phyloP scores from a whole-genome alignment of 805 yeast genomes.

The Ogataea sp. region DNA sequence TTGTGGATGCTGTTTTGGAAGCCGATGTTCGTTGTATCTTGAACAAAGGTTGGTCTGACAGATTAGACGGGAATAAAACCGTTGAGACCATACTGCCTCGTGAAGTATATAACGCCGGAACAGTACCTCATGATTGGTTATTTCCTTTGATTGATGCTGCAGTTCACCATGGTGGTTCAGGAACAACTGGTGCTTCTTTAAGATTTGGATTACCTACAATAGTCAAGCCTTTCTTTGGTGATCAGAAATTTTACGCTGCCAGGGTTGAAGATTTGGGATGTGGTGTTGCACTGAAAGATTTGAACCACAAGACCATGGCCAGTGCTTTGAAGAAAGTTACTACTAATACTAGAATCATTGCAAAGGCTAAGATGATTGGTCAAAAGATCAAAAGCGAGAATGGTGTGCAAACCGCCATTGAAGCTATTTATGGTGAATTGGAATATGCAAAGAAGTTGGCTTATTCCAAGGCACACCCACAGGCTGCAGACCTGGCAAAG shows the following conservation, averaged over 20 bases:
- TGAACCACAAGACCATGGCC: constrained; percentile 55
- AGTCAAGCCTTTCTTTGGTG: constrained; percentile 93
- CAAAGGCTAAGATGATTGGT: constrained; percentile 59
- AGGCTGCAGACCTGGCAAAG: background rate
- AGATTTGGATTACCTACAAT: constrained; percentile 84
- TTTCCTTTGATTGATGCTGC: constrained; percentile 87
- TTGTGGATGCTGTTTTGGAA: constrained; percentile 67
- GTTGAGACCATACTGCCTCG: constrained; percentile 49
- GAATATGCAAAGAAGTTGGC: constrained; percentile 65
- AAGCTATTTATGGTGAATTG: constrained; percentile 67
- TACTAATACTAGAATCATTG: constrained; percentile 55
- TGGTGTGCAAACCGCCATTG: constrained; percentile 75
- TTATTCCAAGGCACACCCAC: constrained; percentile 26
- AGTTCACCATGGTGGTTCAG: constrained; percentile 96
- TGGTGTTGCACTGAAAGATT: constrained; percentile 62
- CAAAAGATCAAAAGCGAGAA: constrained; percentile 59
- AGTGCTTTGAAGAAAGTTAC: constrained; percentile 66
- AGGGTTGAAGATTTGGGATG: constrained; percentile 86
- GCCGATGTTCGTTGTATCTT: constrained; percentile 83
- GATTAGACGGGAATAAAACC: constrained; percentile 35
- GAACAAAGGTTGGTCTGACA: constrained; percentile 93
- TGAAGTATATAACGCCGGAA: constrained; percentile 60
- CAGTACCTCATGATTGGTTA: constrained; percentile 90
- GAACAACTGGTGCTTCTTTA: constrained; percentile 89
- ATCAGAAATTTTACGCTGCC: constrained; percentile 85